A percentile compares a stretch with the other conserved stretches of the same genome.
Evolutionary conservation across 495 filamentous ascomycete species (phyloP).

Genomic region (Penicillium nucicola): DNA sequence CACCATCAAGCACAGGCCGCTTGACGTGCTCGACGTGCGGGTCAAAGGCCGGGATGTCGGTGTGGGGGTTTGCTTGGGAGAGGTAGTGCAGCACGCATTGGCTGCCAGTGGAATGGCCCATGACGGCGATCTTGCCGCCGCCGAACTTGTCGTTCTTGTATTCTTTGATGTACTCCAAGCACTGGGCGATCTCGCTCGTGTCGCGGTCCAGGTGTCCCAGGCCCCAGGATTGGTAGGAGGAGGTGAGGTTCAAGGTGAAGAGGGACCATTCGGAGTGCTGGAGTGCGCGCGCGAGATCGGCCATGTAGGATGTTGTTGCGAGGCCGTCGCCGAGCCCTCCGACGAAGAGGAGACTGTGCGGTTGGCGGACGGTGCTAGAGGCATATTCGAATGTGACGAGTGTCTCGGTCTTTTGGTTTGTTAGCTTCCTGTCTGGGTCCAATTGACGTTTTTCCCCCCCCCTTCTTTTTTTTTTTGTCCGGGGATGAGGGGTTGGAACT

Average conservation of each 20-base stretch:
- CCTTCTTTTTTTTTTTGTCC: too few relatives aligned
- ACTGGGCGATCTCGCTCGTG: conserved; percentile 66
- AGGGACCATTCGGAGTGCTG: conserved; percentile 60
- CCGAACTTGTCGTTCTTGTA: conserved; percentile 36
- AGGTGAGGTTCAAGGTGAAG: conserved; percentile 58
- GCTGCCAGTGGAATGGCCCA: conserved; percentile 84
- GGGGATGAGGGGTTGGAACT: conserved; percentile 9
- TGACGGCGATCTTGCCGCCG: conserved; percentile 62
- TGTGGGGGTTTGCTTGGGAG: conserved; percentile 32
- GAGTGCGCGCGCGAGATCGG: conserved; percentile 48
- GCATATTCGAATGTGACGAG: conserved; percentile 47
- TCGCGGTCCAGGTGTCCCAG: conserved; percentile 64
- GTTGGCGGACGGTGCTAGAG: conserved; percentile 25
- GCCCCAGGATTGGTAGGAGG: conserved; percentile 71
- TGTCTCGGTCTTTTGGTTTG: conserved; percentile 39
- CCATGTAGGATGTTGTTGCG: conserved; percentile 61
- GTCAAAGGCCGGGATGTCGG: conserved; percentile 27
- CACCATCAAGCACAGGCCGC: conserved; percentile 59
- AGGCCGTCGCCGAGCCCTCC: conserved; percentile 80
- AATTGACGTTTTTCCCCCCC: too few relatives aligned
- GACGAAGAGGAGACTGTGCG: conserved; percentile 75
- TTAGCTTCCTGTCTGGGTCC: too few relatives aligned
- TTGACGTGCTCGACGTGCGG: conserved; percentile 23
- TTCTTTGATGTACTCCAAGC: conserved; percentile 66
- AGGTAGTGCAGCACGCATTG: conserved; percentile 82